Base-by-base conservation (phyloP, 1,139 yeast species). In the Saccharomyces hybrid region DNA sequence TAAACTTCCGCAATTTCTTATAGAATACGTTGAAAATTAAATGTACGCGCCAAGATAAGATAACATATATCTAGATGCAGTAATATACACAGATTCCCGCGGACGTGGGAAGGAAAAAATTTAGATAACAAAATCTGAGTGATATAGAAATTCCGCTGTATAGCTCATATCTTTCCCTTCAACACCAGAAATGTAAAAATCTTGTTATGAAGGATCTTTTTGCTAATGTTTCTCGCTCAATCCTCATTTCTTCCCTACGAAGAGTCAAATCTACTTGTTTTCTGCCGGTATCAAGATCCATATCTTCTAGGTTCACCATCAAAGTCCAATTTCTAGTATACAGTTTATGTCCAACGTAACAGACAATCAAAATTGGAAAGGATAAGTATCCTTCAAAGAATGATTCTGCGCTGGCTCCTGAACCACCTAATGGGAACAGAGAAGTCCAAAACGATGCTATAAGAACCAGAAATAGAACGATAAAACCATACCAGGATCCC, bases 281-380 rank as follows among this genome's bases (percentile, higher is more conserved):
- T 80, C 89, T 82, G 64, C 88, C 89, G 16, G 86, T 76, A 61
- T 83, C 87, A 57, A 85, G 71, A 67, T 85, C 89, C 62, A 85
- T 79, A 53, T 82, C 81, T 48, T 70, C 66, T 34, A 81, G 76
- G 55, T 77, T 73, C 60, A 79, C 73, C 61, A 70, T 74, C 13
- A 80, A 56, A 46, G 59, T 73, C 79, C 80, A 82, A 62, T 81
- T 80, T 58, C 73, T 78, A 64, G 76, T 77, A 77, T 80, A 83
- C 13, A 81, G 16, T 60, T 83, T 78, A 74, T 84, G 88, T 56
- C 76, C 77, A 29, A 79, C 48, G 72, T 81, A 84, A 68, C 82
- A 82, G 2, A 70, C 78, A 53, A 84, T 60, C 57, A 84, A 74
- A 56, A 85, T 82, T 38, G 84, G 86, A 54, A 78, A 78, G 48